These are phyloP conservation scores for Monosporascus sp. DNA, from an alignment of 2,329 filamentous ascomycete genomes.

Conservation along the genomic window DNA sequence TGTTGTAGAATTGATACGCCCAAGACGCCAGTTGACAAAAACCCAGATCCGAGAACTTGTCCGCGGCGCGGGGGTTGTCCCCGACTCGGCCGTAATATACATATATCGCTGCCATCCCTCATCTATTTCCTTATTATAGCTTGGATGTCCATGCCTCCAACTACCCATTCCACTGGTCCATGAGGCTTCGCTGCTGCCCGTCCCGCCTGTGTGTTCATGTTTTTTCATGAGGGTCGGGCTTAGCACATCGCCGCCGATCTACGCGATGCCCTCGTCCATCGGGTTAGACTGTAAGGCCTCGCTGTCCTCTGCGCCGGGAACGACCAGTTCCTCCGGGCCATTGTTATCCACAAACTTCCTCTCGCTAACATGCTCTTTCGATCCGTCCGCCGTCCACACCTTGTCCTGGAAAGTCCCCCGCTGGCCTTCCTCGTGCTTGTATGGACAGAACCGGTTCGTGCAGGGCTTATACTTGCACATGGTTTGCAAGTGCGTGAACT, in stretches of 20 bases:
- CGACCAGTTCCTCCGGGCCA: conserved; percentile 65
- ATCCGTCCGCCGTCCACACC: conserved; percentile 71
- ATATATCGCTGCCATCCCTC: background rate
- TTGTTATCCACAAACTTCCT: conserved; percentile 77
- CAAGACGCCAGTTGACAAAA: conserved; percentile 1
- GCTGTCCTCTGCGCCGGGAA: conserved; percentile 45
- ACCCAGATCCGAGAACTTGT: background rate
- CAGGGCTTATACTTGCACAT: conserved; percentile 91
- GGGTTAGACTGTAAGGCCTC: conserved; percentile 33
- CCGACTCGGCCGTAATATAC: conserved; percentile 5
- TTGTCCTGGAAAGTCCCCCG: conserved; percentile 80
- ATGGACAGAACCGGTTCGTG: conserved; percentile 80
- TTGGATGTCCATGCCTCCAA: background rate
- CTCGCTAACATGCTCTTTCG: conserved; percentile 72
- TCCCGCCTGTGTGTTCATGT: background rate
- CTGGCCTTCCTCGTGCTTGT: conserved; percentile 89
- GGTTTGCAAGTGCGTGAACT: conserved; percentile 80
- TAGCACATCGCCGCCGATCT: conserved; percentile 4
- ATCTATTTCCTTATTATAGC: conserved; percentile 1
- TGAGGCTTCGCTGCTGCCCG: background rate
- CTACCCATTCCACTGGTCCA: background rate
- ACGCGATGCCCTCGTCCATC: conserved; percentile 33
- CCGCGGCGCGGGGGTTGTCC: background rate
- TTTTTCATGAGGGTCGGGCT: background rate
- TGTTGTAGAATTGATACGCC: conserved; percentile 16